phyloP scores from a whole-genome alignment of 2,329 filamentous ascomycete species.

The Fusarium albosuccineum region DNA sequence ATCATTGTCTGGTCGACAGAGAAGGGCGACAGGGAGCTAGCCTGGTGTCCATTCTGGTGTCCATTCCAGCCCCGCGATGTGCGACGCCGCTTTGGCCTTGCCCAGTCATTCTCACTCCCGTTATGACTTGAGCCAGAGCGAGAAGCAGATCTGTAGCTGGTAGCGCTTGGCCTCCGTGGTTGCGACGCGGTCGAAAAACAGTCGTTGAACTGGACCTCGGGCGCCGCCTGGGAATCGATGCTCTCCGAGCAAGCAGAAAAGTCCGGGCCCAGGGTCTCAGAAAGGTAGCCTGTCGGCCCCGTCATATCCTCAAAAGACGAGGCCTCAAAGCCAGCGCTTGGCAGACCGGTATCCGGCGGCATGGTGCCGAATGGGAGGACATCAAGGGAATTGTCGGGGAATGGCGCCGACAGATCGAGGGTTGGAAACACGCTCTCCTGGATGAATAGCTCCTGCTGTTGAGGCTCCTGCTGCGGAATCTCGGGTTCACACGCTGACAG shows the following conservation, averaged over 20 bases:
- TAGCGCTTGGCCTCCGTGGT: background rate
- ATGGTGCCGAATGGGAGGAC: background rate
- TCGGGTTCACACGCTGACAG: background rate
- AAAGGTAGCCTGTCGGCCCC: background rate
- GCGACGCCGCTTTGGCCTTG: conserved; percentile 33
- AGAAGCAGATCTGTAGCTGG: conserved; percentile 4
- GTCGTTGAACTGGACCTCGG: conserved; percentile 15
- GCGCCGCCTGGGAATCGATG: conserved; percentile 3
- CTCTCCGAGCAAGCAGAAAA: conserved; percentile 11
- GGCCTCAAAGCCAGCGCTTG: conserved; percentile 1
- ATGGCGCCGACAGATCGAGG: background rate
- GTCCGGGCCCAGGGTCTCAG: background rate
- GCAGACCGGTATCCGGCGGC: background rate
- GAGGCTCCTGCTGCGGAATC: background rate
- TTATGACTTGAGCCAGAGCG: conserved; percentile 7
- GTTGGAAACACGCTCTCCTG: background rate
- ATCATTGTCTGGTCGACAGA: conserved; percentile 44
- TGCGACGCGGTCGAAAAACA: conserved; percentile 8
- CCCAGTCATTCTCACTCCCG: background rate
- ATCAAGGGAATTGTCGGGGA: background rate
- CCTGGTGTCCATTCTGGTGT: conserved; percentile 19
- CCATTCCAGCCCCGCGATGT: conserved; percentile 26
- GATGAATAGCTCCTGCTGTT: background rate
- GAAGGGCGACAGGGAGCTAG: conserved; percentile 36
- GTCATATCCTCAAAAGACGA: conserved; percentile 10